phyloP scores from a whole-genome alignment of 768 basidiomycete genomes.

The Xerocomus potaroensis region DNA sequence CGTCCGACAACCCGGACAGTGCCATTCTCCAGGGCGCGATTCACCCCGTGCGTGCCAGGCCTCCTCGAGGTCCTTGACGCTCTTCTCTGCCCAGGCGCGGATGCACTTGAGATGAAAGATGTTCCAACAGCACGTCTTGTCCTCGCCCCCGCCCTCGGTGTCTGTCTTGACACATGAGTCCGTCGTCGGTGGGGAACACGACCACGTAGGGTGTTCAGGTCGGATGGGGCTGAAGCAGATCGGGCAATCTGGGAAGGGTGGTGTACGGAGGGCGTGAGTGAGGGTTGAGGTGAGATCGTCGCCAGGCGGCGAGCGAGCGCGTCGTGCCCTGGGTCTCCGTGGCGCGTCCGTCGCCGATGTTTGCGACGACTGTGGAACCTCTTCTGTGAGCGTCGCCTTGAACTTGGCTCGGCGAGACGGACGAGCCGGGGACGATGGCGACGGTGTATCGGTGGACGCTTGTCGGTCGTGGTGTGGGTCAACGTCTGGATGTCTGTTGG shows the following conservation, averaged over 20 bases:
- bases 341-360: slow-evolving; percentile 2
- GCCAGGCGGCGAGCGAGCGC: slow-evolving; percentile 13
- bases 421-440: slow-evolving; percentile 3
- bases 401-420: slow-evolving; percentile 35
- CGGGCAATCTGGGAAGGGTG: slow-evolving; percentile 73
- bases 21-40: slow-evolving; percentile 73
- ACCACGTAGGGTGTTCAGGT: slow-evolving; percentile 82
- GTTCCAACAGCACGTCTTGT: slow-evolving; percentile 68
- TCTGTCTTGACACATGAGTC: not conserved
- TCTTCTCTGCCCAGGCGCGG: slow-evolving; percentile 81
- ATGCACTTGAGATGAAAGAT: slow-evolving; percentile 92
- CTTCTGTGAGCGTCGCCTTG: slow-evolving; percentile 32
- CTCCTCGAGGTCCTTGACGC: slow-evolving; percentile 64
- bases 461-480: not conserved
- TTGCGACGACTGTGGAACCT: not conserved
- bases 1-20: slow-evolving; percentile 90
- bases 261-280: slow-evolving; percentile 57
- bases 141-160: slow-evolving; percentile 7
- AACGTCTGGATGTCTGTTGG: not conserved
- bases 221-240: slow-evolving; percentile 82
- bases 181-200: slow-evolving; percentile 57
- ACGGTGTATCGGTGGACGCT: not conserved
- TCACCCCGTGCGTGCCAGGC: slow-evolving; percentile 74
- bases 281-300: slow-evolving; percentile 77
- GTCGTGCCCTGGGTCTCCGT: slow-evolving; percentile 8